These are phyloP conservation scores for Microcyclospora pomicola DNA, from an alignment of 2,329 filamentous ascomycete genomes.

Conservation along the genomic window DNA sequence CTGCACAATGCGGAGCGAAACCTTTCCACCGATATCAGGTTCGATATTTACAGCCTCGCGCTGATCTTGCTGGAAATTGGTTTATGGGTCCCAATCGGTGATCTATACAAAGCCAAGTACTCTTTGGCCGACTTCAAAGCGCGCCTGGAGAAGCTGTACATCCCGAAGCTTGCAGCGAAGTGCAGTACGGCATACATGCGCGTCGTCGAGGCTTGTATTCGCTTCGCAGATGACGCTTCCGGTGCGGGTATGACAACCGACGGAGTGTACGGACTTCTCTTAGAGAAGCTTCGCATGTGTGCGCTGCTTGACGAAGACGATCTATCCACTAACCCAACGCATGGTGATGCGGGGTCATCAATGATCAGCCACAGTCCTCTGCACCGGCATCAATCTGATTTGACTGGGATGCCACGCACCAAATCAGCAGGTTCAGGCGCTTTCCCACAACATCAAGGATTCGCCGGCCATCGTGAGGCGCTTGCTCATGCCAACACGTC, in stretches of 20 bases:
- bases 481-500: neutral
- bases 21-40: conserved; percentile 35
- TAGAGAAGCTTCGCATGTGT: conserved; percentile 22
- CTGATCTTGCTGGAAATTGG: conserved; percentile 63
- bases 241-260: conserved; percentile 13
- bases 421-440: neutral
- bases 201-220: conserved; percentile 58
- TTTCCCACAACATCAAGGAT: neutral
- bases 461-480: neutral
- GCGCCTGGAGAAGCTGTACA: conserved; percentile 48
- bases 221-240: conserved; percentile 43
- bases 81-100: conserved; percentile 55
- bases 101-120: conserved; percentile 45
- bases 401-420: conserved; percentile 4
- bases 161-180: conserved; percentile 50
- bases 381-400: conserved; percentile 10
- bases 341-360: conserved; percentile 5
- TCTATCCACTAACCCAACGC: conserved; percentile 8
- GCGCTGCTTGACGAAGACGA: conserved; percentile 22
- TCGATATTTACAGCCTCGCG: conserved; percentile 59
- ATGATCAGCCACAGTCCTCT: neutral
- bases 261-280: conserved; percentile 17
- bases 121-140: conserved; percentile 48
- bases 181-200: conserved; percentile 65
- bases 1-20: conserved; percentile 24